Evolutionary conservation across 202 grass and related monocot species (phyloP).

Genomic region (Setaria italica): DNA sequence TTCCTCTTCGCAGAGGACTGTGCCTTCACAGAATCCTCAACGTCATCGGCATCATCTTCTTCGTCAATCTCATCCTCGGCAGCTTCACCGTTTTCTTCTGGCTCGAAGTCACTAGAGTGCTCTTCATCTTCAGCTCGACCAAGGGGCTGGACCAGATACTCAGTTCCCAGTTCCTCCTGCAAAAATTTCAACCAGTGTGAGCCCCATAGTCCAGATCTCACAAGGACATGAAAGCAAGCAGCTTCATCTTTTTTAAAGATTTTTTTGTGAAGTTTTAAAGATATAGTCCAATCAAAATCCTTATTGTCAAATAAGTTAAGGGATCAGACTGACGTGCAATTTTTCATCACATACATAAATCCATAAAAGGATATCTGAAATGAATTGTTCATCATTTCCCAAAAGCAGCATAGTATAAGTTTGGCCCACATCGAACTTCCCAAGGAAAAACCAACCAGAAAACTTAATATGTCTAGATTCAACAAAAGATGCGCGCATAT

Average conservation of each 20-base stretch:
- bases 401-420: background rate
- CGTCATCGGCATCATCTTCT: slow-evolving; percentile 46
- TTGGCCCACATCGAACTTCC: too few species aligned
- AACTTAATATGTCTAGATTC: too few species aligned
- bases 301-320: background rate
- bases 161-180: slow-evolving; percentile 61
- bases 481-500: too few species aligned
- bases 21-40: slow-evolving; percentile 35
- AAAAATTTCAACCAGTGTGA: slow-evolving; percentile 16
- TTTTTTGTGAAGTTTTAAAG: background rate
- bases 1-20: slow-evolving; percentile 67
- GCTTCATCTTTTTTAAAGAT: background rate
- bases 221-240: background rate
- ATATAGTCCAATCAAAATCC: background rate
- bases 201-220: background rate
- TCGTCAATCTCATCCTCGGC: slow-evolving; percentile 58
- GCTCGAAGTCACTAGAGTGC: slow-evolving; percentile 70
- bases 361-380: slow-evolving; percentile 48
- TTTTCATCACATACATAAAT: slow-evolving; percentile 47
- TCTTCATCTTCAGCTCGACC: slow-evolving; percentile 65
- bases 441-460: too few species aligned
- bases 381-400: slow-evolving; percentile 49
- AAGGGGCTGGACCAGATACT: slow-evolving; percentile 70
- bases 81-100: slow-evolving; percentile 55
- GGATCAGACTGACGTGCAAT: slow-evolving; percentile 75